phyloP scores from a whole-genome alignment of 192 early-diverging fungal species.

The Backusella morwellensis region DNA sequence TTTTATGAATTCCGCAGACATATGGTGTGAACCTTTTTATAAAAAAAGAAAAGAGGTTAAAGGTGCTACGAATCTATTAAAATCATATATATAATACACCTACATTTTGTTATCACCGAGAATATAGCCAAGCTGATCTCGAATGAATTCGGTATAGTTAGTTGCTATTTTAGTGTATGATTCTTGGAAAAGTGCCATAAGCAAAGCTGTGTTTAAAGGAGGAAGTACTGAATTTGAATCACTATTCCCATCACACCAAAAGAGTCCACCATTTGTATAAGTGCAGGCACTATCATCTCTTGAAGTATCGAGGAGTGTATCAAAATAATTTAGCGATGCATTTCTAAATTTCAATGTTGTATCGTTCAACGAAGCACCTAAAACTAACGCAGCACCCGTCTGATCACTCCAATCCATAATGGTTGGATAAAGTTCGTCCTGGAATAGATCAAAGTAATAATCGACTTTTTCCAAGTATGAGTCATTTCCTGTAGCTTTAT shows the following conservation, averaged over 20 bases:
- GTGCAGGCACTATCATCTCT: not conserved
- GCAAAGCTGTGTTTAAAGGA: conserved; percentile 20
- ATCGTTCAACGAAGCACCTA: conserved; percentile 31
- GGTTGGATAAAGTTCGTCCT: conserved; percentile 9
- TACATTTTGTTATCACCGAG: not conserved
- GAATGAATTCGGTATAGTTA: not conserved
- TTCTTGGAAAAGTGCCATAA: conserved; percentile 17
- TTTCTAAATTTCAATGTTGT: conserved; percentile 26
- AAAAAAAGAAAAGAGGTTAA: not conserved
- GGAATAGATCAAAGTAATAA: conserved; percentile 37
- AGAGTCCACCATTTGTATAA: conserved; percentile 30
- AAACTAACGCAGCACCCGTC: conserved; percentile 31
- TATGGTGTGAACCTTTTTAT: conserved; percentile 47
- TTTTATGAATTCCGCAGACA: conserved; percentile 54
- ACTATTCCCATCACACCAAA: conserved; percentile 16
- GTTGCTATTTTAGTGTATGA: not conserved
- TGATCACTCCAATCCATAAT: conserved; percentile 49
- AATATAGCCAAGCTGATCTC: not conserved
- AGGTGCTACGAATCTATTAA: not conserved
- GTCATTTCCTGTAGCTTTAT: conserved; percentile 37
- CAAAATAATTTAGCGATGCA: conserved; percentile 30
- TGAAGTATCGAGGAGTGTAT: conserved; percentile 13
- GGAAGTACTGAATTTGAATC: conserved; percentile 15
- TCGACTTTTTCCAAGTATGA: conserved; percentile 34
- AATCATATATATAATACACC: not conserved